Evolutionary conservation across 2,329 filamentous ascomycete species (phyloP), one percentile per base, ranked within the genome.

Genomic region (Metarhizium humberi): DNA sequence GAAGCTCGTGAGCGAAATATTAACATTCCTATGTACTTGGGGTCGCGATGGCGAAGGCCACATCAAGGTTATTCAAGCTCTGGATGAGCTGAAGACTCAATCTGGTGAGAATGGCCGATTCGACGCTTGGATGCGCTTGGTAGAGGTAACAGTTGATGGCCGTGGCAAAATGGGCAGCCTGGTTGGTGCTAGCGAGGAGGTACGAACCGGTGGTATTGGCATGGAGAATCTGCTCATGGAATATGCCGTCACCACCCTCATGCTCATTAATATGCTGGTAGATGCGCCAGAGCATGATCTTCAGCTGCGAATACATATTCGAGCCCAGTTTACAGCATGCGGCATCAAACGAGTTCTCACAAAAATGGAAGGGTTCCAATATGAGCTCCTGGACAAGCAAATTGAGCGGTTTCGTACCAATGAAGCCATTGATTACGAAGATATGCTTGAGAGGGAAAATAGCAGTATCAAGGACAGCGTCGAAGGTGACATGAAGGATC

Each of bases 181-280:
- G 63, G 94, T 99, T 32, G 94, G 94, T 61, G 94, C 94, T 36
- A 96, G 91, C 66, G 94, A 97, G 66, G 94, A 99, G 74, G 86
- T 96, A 57, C 87, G 94, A 63, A 96, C 89, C 65, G 94, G 94
- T 61, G 94, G 94, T 60, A 95, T 96, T 66, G 94, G 94, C 69
- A 96, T 97, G 86, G 94, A 99, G 79, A 97, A 97, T 71, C 78
- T 96, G 65, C 80, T 99, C 54, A 97, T 99, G 94, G 94, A 99
- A 79, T 99, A 99, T 67, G 92, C 92, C 43, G 90, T 97, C 51
- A 90, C 92, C 38, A 95, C 92, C 2, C 81, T 99, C 66, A 91
- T 97, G 68, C 79, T 99, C 66, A 84, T 97, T 77, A 99, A 97
- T 74, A 95, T 95, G 87, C 82, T 97, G 63, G 85, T 99, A 58